Conservation (phyloP, 73 alveolate genomes). For the Paramecium sexaurelia region DNA sequence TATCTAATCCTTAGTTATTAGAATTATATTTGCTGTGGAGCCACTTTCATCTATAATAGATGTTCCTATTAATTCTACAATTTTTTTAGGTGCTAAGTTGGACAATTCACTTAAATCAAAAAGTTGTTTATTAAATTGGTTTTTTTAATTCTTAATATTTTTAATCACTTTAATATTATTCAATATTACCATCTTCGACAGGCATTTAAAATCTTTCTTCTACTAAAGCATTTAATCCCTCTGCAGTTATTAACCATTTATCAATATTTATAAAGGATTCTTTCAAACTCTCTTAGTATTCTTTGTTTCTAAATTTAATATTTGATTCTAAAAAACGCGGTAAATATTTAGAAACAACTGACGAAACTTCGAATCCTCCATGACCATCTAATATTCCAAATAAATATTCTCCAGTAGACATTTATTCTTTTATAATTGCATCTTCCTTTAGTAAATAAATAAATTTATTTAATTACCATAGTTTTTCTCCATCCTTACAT, state of each 20-base stretch:
- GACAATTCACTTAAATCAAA: not conserved
- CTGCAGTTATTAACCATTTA: constrained; percentile 69
- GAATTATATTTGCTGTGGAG: constrained; percentile 79
- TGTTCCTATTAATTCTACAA: not conserved
- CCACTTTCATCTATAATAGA: constrained; percentile 67
- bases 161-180: not conserved
- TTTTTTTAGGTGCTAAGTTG: constrained; percentile 4
- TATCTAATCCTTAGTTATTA: constrained; percentile 73
- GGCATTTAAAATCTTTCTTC: not conserved
- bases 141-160: not conserved
- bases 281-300: constrained; percentile 76
- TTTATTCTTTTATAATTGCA: not conserved
- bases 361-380: constrained; percentile 94
- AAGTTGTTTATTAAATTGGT: not conserved
- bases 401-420: constrained; percentile 10
- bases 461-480: not conserved
- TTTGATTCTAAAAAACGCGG: constrained; percentile 57
- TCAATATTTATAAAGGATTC: constrained; percentile 78
- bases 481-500: constrained; percentile 58
- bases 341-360: constrained; percentile 48
- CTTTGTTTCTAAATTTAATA: constrained; percentile 16
- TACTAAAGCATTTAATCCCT: constrained; percentile 55
- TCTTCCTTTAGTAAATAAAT: constrained; percentile 1
- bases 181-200: not conserved
- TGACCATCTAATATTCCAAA: constrained; percentile 94